These are phyloP conservation scores for Dendrocalamus sinicus DNA, from an alignment of 176 grass and related monocot genomes.

Conservation along the genomic window DNA sequence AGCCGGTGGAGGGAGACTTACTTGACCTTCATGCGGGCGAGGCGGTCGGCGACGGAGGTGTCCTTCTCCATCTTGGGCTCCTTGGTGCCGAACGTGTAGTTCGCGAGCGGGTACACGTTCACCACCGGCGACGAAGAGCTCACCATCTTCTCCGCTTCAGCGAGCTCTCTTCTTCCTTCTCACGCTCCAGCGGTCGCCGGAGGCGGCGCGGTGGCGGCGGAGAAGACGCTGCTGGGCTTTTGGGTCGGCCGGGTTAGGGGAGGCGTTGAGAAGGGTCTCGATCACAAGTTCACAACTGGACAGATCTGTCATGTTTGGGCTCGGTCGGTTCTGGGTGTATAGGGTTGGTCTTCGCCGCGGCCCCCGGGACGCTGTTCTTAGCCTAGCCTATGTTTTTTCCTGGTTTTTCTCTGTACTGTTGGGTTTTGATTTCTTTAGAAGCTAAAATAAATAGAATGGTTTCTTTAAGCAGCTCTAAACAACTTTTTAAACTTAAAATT, in stretches of 20 bases:
- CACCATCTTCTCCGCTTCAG: constrained; percentile 43
- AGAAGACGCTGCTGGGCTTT: constrained; percentile 28
- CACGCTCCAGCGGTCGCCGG: constrained; percentile 38
- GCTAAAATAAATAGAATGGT: too few relatives aligned
- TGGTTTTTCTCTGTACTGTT: too few relatives aligned
- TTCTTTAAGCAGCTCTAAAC: too few relatives aligned
- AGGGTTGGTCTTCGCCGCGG: background rate
- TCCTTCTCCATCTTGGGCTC: constrained; percentile 99
- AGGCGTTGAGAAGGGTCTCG: constrained; percentile 34
- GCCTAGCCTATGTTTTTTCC: background rate
- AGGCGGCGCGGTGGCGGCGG: constrained; percentile 27
- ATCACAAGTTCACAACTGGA: constrained; percentile 39
- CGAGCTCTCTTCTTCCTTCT: constrained; percentile 1
- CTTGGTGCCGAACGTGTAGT: constrained; percentile 99
- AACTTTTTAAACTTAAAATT: too few relatives aligned
- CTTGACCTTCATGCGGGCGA: constrained; percentile 99
- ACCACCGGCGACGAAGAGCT: constrained; percentile 60
- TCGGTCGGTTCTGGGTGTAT: constrained; percentile 30
- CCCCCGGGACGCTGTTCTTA: too few relatives aligned
- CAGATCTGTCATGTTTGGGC: constrained; percentile 3
- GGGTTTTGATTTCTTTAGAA: too few relatives aligned
- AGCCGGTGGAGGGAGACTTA: constrained; percentile 31
- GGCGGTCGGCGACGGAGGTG: constrained; percentile 96
- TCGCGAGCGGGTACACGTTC: constrained; percentile 92
- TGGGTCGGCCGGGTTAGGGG: background rate